These are phyloP conservation scores for Cyclocybe aegerita DNA, from an alignment of 768 basidiomycete genomes.

Conservation along the genomic window DNA sequence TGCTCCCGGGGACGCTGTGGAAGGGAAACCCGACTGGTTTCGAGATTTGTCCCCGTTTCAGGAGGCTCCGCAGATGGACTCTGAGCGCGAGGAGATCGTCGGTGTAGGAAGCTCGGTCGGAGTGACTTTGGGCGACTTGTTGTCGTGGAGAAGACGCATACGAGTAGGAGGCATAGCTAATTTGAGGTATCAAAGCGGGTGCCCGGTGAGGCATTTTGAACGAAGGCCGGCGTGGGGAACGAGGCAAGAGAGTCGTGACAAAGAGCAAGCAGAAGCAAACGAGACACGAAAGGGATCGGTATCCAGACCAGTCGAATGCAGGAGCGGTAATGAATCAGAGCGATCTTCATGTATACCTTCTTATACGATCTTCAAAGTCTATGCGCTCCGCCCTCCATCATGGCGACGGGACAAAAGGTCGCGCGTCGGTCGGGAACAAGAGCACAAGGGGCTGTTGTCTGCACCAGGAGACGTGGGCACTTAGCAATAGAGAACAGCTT, in stretches of 20 bases:
- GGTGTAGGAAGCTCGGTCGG: constrained; percentile 11
- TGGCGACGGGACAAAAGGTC: constrained; percentile 7
- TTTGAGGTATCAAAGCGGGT: constrained; percentile 10
- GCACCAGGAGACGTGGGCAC: constrained; percentile 2
- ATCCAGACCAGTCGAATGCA: no score
- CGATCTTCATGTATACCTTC: background rate
- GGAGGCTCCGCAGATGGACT: constrained; percentile 27
- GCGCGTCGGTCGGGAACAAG: background rate
- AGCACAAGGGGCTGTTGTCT: constrained; percentile 7
- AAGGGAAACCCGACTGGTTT: constrained; percentile 38
- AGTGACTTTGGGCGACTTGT: constrained; percentile 3
- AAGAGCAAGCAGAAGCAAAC: background rate
- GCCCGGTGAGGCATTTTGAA: constrained; percentile 7
- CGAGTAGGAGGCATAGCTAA: constrained; percentile 8
- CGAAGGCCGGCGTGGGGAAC: background rate
- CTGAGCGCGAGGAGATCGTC: constrained; percentile 16
- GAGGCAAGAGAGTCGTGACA: background rate
- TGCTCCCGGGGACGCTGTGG: constrained; percentile 20
- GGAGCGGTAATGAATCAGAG: no score
- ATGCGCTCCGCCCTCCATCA: no score
- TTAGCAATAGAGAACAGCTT: no score
- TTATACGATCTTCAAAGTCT: no score
- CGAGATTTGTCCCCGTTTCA: constrained; percentile 28
- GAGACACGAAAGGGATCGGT: background rate
- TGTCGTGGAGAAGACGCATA: constrained; percentile 4